A percentile compares a stretch with the other conserved stretches of the same genome.
Evolutionary conservation across 352 stramenopile species (phyloP).

Genomic region (Globisporangium recalcitrans): DNA sequence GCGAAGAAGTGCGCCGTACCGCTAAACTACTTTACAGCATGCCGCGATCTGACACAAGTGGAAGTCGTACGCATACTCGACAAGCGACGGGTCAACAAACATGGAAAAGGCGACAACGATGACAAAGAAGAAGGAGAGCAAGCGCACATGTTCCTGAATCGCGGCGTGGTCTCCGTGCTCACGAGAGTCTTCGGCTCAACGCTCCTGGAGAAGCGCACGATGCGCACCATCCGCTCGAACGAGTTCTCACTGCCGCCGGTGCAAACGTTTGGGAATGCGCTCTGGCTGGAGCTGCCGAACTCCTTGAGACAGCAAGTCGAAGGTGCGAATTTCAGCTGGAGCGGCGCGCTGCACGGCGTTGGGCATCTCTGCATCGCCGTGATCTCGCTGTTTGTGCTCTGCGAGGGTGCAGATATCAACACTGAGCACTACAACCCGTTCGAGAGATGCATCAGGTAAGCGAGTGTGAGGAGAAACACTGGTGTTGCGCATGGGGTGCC

Average conservation of each 20-base stretch:
- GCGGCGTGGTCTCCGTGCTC: slow-evolving; percentile 72
- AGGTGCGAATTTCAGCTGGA: slow-evolving; percentile 28
- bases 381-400: slow-evolving; percentile 91
- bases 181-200: slow-evolving; percentile 82
- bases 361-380: slow-evolving; percentile 91
- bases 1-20: slow-evolving; percentile 49
- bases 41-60: slow-evolving; percentile 85
- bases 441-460: slow-evolving; percentile 37
- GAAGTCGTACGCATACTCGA: slow-evolving; percentile 73
- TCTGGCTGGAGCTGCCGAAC: slow-evolving; percentile 93
- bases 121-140: background rate
- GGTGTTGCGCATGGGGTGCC: too few relatives aligned
- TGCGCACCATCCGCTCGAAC: slow-evolving; percentile 71
- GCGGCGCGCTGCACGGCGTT: slow-evolving; percentile 64
- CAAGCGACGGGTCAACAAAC: slow-evolving; percentile 1
- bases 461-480: too few relatives aligned
- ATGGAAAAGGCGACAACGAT: background rate
- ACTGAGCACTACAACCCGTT: slow-evolving; percentile 81
- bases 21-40: slow-evolving; percentile 86
- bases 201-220: slow-evolving; percentile 78
- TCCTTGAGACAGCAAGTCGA: slow-evolving; percentile 40
- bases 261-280: slow-evolving; percentile 91
- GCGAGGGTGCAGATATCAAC: slow-evolving; percentile 75
- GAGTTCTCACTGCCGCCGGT: slow-evolving; percentile 95
- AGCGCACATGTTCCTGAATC: slow-evolving; percentile 31